Evolutionary conservation across 768 basidiomycete genomes (phyloP).

Genomic region (Panellus pusillus): DNA sequence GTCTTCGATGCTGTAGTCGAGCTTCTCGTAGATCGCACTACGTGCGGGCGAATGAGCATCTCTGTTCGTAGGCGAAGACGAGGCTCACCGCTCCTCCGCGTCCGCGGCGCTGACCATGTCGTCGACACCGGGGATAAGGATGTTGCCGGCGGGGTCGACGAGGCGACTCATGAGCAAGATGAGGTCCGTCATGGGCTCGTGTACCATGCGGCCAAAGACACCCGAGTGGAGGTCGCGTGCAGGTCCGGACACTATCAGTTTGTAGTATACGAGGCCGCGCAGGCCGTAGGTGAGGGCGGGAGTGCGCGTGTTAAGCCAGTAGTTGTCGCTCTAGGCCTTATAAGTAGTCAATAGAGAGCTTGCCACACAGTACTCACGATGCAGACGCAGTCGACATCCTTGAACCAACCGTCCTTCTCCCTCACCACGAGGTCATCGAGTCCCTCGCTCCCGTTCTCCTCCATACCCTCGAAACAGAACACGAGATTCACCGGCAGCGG

Average conservation of each 20-base stretch:
- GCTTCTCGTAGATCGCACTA: conserved; percentile 67
- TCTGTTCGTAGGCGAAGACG: too few species aligned
- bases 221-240: conserved; percentile 90
- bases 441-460: conserved; percentile 90
- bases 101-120: conserved; percentile 48
- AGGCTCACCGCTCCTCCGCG: neutral
- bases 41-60: conserved; percentile 1
- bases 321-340: conserved; percentile 75
- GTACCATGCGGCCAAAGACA: conserved; percentile 64
- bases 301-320: conserved; percentile 86
- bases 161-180: conserved; percentile 67
- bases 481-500: conserved; percentile 87
- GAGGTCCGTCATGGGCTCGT: conserved; percentile 79
- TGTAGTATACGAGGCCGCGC: conserved; percentile 87
- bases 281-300: conserved; percentile 86
- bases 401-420: conserved; percentile 73
- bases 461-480: conserved; percentile 97
- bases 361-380: conserved; percentile 55
- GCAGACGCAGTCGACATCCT: conserved; percentile 89
- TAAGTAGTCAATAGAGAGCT: neutral
- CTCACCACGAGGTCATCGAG: conserved; percentile 81
- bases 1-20: conserved; percentile 74
- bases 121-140: conserved; percentile 71
- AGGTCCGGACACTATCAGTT: conserved; percentile 79
- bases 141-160: conserved; percentile 59